A percentile compares a stretch with the other conserved stretches of the same genome.
phyloP scores from a whole-genome alignment of 176 grass and related monocot species.

The Lolium multiflorum region DNA sequence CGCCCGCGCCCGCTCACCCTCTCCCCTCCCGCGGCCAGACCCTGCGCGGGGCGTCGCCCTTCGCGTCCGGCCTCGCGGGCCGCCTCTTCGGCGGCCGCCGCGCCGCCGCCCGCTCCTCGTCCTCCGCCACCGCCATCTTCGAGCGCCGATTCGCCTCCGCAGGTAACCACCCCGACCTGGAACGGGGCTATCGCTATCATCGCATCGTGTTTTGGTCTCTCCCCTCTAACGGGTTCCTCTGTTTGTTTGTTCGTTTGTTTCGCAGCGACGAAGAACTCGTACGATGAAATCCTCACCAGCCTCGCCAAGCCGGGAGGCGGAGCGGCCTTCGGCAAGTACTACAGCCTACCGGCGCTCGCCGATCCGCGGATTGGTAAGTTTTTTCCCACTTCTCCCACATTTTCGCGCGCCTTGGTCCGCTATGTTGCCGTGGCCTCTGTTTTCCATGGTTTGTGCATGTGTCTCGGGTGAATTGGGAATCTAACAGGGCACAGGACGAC shows the following conservation, averaged over 20 bases:
- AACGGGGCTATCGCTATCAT: too few species aligned
- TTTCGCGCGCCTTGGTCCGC: not conserved
- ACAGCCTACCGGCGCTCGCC: slow-evolving; percentile 82
- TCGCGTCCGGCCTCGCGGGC: slow-evolving; percentile 60
- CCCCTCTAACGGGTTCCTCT: slow-evolving; percentile 24
- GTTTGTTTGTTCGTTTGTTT: not conserved
- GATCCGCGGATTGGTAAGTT: slow-evolving; percentile 85
- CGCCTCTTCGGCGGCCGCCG: slow-evolving; percentile 58
- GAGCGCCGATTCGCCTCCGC: slow-evolving; percentile 86
- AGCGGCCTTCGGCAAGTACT: slow-evolving; percentile 82
- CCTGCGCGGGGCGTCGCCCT: slow-evolving; percentile 49
- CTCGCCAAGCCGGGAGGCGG: slow-evolving; percentile 78
- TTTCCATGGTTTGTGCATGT: too few species aligned
- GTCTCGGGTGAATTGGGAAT: too few species aligned
- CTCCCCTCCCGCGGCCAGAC: slow-evolving; percentile 18
- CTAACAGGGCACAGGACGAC: too few species aligned
- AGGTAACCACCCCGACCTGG: too few species aligned
- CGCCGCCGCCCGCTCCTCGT: slow-evolving; percentile 46
- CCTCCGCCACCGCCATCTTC: slow-evolving; percentile 59
- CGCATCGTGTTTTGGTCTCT: not conserved
- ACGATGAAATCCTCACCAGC: slow-evolving; percentile 76
- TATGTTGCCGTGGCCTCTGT: too few species aligned
- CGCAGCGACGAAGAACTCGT: slow-evolving; percentile 78
- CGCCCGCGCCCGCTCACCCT: not conserved
- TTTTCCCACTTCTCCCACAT: not conserved